phyloP scores from a whole-genome alignment of 805 yeast species.

The Candida corydali region DNA sequence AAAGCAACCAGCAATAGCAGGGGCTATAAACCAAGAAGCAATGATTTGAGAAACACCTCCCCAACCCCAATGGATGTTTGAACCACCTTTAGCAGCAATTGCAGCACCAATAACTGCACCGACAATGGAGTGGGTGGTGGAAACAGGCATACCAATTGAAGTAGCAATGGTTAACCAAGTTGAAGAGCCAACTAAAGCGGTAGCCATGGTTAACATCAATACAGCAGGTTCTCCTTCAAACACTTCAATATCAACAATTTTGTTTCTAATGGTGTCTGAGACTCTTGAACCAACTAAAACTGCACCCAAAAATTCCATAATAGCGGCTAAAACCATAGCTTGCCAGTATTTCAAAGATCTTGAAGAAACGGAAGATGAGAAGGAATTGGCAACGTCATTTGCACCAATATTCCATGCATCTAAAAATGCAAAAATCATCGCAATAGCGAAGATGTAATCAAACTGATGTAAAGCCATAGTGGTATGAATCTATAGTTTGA shows the following conservation, averaged over 20 bases:
- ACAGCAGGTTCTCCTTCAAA: constrained; percentile 59
- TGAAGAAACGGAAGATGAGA: constrained; percentile 72
- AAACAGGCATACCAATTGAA: constrained; percentile 67
- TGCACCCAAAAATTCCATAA: constrained; percentile 74
- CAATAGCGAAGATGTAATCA: constrained; percentile 67
- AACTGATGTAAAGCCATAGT: constrained; percentile 48
- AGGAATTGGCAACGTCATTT: constrained; percentile 78
- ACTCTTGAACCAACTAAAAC: constrained; percentile 71
- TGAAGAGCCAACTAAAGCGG: constrained; percentile 73
- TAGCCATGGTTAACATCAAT: constrained; percentile 70
- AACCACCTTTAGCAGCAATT: constrained; percentile 65
- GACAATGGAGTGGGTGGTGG: constrained; percentile 75
- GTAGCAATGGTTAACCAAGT: constrained; percentile 69
- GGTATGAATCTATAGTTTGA: not conserved
- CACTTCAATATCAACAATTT: constrained; percentile 50
- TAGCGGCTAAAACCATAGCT: constrained; percentile 67
- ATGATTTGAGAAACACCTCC: constrained; percentile 64
- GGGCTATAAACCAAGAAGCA: constrained; percentile 82
- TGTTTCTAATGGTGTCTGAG: constrained; percentile 65
- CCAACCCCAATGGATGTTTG: constrained; percentile 72
- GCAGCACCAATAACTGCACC: constrained; percentile 76
- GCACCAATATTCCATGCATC: constrained; percentile 83
- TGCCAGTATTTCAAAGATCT: constrained; percentile 68
- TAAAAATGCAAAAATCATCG: constrained; percentile 65
- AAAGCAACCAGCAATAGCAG: constrained; percentile 61